Evolutionary conservation across 1,139 yeast species (phyloP).

Genomic region (Scheffersomyces illinoinensis): DNA sequence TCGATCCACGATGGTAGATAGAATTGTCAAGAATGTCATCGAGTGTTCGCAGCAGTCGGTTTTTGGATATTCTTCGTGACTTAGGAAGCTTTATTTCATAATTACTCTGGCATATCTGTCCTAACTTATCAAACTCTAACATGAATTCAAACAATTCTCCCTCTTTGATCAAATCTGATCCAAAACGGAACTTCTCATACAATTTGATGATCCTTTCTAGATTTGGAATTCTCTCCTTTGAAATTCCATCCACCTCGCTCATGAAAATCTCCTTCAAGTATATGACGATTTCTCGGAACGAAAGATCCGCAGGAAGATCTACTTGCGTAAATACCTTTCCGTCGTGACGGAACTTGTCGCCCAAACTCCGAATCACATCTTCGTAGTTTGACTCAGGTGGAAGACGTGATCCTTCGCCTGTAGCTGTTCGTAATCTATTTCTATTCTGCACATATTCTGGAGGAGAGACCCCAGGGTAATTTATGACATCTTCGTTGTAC

Average conservation of each 20-base stretch:
- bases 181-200: slow-evolving; percentile 74
- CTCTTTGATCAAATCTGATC: slow-evolving; percentile 62
- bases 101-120: slow-evolving; percentile 9
- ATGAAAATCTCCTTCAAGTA: slow-evolving; percentile 18
- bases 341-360: slow-evolving; percentile 44
- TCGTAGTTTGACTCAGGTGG: slow-evolving; percentile 65
- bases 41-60: background rate
- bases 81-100: background rate
- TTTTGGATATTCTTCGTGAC: background rate
- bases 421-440: slow-evolving; percentile 14
- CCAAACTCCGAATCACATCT: slow-evolving; percentile 59
- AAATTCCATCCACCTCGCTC: slow-evolving; percentile 8
- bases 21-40: background rate
- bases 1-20: background rate
- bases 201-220: slow-evolving; percentile 42
- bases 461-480: slow-evolving; percentile 66
- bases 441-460: slow-evolving; percentile 39
- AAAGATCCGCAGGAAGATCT: slow-evolving; percentile 38
- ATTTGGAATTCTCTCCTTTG: slow-evolving; percentile 16
- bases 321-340: slow-evolving; percentile 40
- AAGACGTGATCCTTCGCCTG: slow-evolving; percentile 36
- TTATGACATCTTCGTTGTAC: slow-evolving; percentile 36
- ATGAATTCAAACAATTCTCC: slow-evolving; percentile 64
- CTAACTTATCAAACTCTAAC: slow-evolving; percentile 21
- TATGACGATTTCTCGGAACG: slow-evolving; percentile 50